Conservation (phyloP, 2,329 filamentous ascomycete genomes). For the Colletotrichum navitas region DNA sequence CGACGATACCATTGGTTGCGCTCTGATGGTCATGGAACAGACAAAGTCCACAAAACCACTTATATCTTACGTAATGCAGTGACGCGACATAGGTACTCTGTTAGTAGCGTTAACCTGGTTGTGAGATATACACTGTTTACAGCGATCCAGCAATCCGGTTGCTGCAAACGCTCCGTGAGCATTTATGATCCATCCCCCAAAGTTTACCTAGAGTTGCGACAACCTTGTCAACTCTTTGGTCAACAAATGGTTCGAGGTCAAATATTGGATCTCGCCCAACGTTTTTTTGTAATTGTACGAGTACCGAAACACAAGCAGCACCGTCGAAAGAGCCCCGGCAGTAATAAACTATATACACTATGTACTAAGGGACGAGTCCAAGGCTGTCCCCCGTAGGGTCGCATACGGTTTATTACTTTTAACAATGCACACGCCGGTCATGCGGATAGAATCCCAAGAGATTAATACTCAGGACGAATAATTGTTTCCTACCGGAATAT, state of each 20-base stretch:
- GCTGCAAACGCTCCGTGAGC: no score
- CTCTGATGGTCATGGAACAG: conserved; percentile 24
- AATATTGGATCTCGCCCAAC: not conserved
- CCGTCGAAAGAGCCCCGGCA: not conserved
- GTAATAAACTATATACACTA: conserved; percentile 19
- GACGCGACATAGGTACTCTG: not conserved
- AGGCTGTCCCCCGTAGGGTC: no score
- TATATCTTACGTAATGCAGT: conserved; percentile 20
- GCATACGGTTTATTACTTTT: no score
- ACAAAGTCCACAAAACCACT: not conserved
- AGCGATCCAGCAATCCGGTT: no score
- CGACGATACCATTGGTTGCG: conserved; percentile 34
- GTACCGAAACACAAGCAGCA: conserved; percentile 24
- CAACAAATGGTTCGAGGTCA: not conserved
- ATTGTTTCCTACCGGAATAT: conserved; percentile 21
- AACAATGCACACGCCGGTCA: not conserved
- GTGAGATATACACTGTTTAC: no score
- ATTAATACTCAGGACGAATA: conserved; percentile 20
- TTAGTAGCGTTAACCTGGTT: not conserved
- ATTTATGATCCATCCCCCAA: not conserved
- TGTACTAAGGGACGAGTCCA: no score
- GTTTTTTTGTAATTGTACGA: conserved; percentile 19
- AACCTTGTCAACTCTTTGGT: not conserved
- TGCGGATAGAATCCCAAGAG: not conserved
- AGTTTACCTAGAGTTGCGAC: no score